A percentile compares a stretch with the other conserved stretches of the same genome.
Conservation (phyloP, 2,329 filamentous ascomycete genomes). For the Colletotrichum chrysophilum region DNA sequence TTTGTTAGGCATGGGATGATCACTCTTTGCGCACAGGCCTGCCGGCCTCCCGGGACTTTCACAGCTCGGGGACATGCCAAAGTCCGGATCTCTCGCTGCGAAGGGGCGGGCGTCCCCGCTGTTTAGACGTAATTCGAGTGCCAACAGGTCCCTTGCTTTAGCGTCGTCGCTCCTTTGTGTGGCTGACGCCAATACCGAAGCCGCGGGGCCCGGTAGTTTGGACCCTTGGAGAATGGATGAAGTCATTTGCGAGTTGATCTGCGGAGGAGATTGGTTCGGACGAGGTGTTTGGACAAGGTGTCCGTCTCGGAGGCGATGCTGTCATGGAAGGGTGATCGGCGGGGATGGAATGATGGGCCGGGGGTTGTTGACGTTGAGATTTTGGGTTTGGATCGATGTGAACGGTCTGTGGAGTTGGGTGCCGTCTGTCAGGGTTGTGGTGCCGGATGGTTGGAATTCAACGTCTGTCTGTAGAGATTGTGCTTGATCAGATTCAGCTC, state of each 20-base stretch:
- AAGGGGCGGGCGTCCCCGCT: background rate
- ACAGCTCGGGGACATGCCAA: slow-evolving; percentile 10
- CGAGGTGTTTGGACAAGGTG: background rate
- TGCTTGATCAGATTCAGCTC: background rate
- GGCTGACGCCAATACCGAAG: background rate
- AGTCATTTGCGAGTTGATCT: background rate
- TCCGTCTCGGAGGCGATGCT: background rate
- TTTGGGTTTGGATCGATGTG: background rate
- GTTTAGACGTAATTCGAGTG: background rate
- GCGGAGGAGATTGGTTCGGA: background rate
- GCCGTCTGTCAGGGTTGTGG: background rate
- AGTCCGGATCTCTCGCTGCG: background rate
- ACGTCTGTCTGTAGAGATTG: background rate
- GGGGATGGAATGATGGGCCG: background rate
- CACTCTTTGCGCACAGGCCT: background rate
- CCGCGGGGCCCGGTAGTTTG: background rate
- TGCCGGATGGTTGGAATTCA: background rate
- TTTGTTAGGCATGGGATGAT: background rate
- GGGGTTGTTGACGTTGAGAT: background rate
- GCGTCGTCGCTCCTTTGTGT: background rate
- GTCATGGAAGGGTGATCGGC: background rate
- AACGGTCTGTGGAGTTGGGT: background rate
- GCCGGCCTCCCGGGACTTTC: background rate
- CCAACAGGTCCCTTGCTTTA: background rate
- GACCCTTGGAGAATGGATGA: background rate